phyloP scores from a whole-genome alignment of 345 rosid genomes.

The Acer yangbiense region DNA sequence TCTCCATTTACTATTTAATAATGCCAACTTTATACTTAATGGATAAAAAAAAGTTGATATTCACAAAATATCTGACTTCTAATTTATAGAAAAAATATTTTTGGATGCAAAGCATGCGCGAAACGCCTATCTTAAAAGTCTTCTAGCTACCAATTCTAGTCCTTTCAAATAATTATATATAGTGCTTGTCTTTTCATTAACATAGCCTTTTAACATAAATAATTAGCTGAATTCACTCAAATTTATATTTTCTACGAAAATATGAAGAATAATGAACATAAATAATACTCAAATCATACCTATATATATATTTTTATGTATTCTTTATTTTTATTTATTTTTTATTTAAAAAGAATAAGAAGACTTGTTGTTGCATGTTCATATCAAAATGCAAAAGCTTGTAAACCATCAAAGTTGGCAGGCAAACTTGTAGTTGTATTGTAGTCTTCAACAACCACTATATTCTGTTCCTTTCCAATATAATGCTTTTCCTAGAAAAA shows the following conservation, averaged over 20 bases:
- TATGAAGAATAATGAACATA: neutral
- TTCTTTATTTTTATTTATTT: too few relatives aligned
- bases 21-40: neutral
- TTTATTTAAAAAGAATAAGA: neutral
- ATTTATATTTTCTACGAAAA: neutral
- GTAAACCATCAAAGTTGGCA: neutral
- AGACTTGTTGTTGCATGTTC: neutral
- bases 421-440: neutral
- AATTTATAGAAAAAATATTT: neutral
- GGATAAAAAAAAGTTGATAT: neutral
- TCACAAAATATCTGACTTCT: constrained; percentile 5
- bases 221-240: neutral
- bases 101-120: neutral
- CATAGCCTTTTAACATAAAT: neutral
- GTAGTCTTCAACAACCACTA: neutral
- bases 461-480: neutral
- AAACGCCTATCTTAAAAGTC: neutral
- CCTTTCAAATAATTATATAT: neutral
- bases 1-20: neutral
- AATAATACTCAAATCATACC: neutral
- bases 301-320: neutral
- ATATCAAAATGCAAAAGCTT: neutral
- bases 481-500: neutral
- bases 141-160: neutral
- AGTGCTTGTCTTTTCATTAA: neutral